Conservation (phyloP, 2,329 filamentous ascomycete species). For the Penicillium crustosum region DNA sequence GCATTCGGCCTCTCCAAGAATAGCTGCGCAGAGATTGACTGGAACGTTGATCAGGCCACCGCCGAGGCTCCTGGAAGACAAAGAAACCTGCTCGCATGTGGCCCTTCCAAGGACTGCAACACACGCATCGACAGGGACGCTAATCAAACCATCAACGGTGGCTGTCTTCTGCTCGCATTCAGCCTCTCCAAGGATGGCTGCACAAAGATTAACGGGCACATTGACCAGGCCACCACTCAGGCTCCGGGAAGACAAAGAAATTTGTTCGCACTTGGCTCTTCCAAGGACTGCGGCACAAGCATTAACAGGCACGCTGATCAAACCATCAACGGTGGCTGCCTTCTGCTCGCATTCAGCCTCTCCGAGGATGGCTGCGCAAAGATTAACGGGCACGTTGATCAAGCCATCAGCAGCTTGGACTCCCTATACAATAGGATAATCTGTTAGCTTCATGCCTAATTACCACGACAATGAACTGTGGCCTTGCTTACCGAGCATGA, state of each 20-base stretch:
- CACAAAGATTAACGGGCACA: constrained; percentile 27
- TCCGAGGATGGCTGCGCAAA: constrained; percentile 27
- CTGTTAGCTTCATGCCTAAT: neutral
- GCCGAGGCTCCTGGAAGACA: neutral
- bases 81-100: constrained; percentile 26
- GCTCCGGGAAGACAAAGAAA: constrained; percentile 4
- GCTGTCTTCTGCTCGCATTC: constrained; percentile 23
- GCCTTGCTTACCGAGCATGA: constrained; percentile 16
- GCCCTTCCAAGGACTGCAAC: constrained; percentile 25
- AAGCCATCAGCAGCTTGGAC: constrained; percentile 17
- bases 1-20: constrained; percentile 29
- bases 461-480: fast-evolving
- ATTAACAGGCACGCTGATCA: constrained; percentile 28
- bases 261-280: constrained; percentile 26
- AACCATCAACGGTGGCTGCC: constrained; percentile 5
- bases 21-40: constrained; percentile 24
- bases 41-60: constrained; percentile 25
- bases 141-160: constrained; percentile 19
- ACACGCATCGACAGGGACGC: constrained; percentile 27
- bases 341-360: constrained; percentile 25
- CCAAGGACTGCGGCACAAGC: constrained; percentile 26
- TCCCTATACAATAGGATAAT: constrained; percentile 4
- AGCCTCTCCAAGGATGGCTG: constrained; percentile 25
- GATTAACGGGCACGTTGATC: constrained; percentile 23
- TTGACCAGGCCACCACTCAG: constrained; percentile 16